Evolutionary conservation across 805 yeast species (phyloP), one percentile per base, ranked within the genome.

Genomic region (Candida sphagnicola): DNA sequence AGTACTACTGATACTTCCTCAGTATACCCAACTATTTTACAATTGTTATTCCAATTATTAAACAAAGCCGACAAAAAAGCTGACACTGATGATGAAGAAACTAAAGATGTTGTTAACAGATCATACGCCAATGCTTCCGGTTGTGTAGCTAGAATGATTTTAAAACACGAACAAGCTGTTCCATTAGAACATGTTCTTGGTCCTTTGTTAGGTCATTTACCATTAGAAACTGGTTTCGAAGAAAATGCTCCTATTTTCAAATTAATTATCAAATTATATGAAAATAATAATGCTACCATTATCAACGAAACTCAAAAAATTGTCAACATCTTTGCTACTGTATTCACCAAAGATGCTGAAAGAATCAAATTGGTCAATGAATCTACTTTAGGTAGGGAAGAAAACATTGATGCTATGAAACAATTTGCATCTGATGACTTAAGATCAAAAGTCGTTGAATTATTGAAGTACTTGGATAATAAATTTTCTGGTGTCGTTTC

Each of bases 101-200:
- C 86, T 24, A 76, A 75, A 54, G 95, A 88, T 48, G 83, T 79
- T 43, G 77, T 86, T 51, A 82, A 82, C 65, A 77, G 95, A 68
- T 80, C 95, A 4, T 79, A 78, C 50, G 96, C 98, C 43, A 93
- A 93, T 62, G 96, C 96, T 4, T 84, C 93, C 62, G 99, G 99
- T 31, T 93, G 98, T 75, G 95, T 90, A 41, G 90, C 96, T 13
- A 80, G 99, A 65, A 74, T 93, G 85, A 77, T 85, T 11, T 68
- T 86, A 60, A 82, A 83, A 57, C 76, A 85, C 59, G 80, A 78
- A 52, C 66, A 64, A 28, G 75, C 83, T 26, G 80, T 90, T 49
- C 97, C 97, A 43, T 64, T 88, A 48, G 66, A 61, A 45, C 79
- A 75, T 43, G 89, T 80, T 40, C 77, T 91, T 31, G 68, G 85